These are phyloP conservation scores for Aristolochia fimbriata DNA, from an alignment of 164 flowering plant genomes.

Conservation along the genomic window DNA sequence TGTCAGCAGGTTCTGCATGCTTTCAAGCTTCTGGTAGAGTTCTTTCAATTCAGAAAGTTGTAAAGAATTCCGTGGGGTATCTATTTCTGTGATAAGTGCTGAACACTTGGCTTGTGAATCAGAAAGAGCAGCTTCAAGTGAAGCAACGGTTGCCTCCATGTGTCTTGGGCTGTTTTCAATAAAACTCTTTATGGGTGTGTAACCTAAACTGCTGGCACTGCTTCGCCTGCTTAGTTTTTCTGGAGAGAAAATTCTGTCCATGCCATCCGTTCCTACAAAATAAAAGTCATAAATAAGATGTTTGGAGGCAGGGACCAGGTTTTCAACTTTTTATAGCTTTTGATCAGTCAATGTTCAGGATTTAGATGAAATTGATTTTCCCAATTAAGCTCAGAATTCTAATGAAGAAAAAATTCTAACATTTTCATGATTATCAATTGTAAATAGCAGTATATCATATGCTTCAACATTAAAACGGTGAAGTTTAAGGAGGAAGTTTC, in stretches of 20 bases:
- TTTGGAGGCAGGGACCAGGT: too few species aligned
- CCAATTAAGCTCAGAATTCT: background rate
- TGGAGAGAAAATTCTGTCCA: constrained; percentile 63
- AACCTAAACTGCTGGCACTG: constrained; percentile 20
- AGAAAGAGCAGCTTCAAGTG: constrained; percentile 52
- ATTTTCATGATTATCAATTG: background rate
- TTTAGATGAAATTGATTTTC: too few species aligned
- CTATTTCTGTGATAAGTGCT: constrained; percentile 34
- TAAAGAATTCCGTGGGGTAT: constrained; percentile 23
- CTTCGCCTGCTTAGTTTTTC: constrained; percentile 35
- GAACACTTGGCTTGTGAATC: constrained; percentile 62
- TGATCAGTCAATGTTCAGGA: too few species aligned
- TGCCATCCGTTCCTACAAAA: constrained; percentile 66
- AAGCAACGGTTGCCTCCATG: constrained; percentile 47
- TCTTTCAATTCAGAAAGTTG: constrained; percentile 35
- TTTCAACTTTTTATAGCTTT: too few species aligned
- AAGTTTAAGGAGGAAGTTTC: too few species aligned
- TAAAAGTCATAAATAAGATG: background rate
- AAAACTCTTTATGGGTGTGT: constrained; percentile 21
- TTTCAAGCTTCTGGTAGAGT: constrained; percentile 50
- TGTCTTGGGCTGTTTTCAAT: constrained; percentile 15
- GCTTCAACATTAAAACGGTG: too few species aligned
- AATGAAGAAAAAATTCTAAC: background rate
- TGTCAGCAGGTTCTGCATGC: constrained; percentile 49
- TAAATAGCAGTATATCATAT: too few species aligned